Base-by-base conservation (phyloP, 2,329 filamentous ascomycete species). In the Pseudodiploospora longispora region DNA sequence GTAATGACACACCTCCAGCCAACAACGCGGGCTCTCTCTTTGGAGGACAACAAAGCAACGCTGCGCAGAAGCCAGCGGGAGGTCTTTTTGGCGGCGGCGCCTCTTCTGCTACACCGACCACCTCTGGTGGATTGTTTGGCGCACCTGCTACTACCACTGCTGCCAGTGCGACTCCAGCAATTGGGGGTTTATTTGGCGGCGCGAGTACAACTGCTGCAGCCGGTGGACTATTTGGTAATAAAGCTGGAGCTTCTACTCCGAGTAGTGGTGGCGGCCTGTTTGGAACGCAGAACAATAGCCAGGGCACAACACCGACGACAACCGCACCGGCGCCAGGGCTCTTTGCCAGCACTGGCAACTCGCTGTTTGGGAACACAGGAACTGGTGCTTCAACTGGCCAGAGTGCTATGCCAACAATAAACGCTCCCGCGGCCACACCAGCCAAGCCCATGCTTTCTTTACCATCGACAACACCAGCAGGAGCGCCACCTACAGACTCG, bases 381-480 rank as follows among this genome's bases (percentile, higher is more conserved):
- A 47, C 36, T 12, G 38, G 49, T 5, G 38, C 51, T 6, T 32
- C 46, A 32, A 34, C 30, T 30, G 12, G 44, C 12, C 38, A 40
- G 28, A 27, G 40, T 4, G 27, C 40, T 27, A 42, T 47, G 5
- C 29, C 52, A 19, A 43, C 55, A 8, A 41, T 54, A 28, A 44
- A 54, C 10, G 40, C 52, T 8, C 41, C 51, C 4, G 51, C 67
- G 27, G 57, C 63, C 19, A 65, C 67, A 40, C 59, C 64, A 27
- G 62, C 63, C n/a, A 77, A 76, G 57, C 68, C 72, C 10, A 47
- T 65, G 42, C 69, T 76, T 44, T 52, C 59, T n/a, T 53, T 75
- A 31, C 63, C 66, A 43, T 78, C 75, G 12, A 78, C 74, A 3
- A 78, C 75, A 32, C 74, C 75, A 10, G 74, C 75, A 27, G 75